phyloP scores from a whole-genome alignment of 2,329 filamentous ascomycete genomes.

The Helotiales sp. region DNA sequence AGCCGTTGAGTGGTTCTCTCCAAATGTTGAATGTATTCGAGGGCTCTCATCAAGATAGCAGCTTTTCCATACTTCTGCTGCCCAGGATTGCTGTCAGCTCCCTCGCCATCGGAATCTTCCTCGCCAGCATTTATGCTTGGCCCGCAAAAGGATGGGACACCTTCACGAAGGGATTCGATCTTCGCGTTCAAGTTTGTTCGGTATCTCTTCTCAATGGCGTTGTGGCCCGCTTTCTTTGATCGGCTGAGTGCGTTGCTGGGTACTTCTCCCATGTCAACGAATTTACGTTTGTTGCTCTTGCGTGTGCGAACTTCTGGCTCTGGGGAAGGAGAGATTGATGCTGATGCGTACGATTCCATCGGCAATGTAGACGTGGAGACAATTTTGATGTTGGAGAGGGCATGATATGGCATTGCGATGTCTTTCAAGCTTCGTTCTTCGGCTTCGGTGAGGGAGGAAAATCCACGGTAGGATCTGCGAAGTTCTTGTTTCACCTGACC shows the following conservation, averaged over 20 bases:
- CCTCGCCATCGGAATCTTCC: slow-evolving; percentile 19
- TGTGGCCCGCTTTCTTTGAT: slow-evolving; percentile 27
- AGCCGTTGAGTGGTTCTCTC: slow-evolving; percentile 29
- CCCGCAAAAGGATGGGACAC: slow-evolving; percentile 21
- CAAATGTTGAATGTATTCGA: slow-evolving; percentile 34
- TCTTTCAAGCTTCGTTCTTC: slow-evolving; percentile 22
- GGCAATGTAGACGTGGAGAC: slow-evolving; percentile 8
- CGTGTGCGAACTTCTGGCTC: slow-evolving; percentile 13
- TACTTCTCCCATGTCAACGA: slow-evolving; percentile 13
- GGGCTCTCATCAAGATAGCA: slow-evolving; percentile 31
- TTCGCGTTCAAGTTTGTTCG: slow-evolving; percentile 36
- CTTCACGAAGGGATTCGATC: slow-evolving; percentile 27
- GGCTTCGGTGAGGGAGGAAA: slow-evolving; percentile 23
- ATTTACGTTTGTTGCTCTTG: slow-evolving; percentile 28
- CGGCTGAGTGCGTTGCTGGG: slow-evolving; percentile 17
- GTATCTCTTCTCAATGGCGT: slow-evolving; percentile 31
- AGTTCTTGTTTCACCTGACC: slow-evolving; percentile 2
- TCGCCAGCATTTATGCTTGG: not conserved
- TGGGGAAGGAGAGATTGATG: slow-evolving; percentile 16
- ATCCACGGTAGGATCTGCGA: slow-evolving; percentile 14
- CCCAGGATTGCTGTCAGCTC: slow-evolving; percentile 15
- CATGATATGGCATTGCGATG: slow-evolving; percentile 28
- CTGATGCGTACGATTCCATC: slow-evolving; percentile 5
- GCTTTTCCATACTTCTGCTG: slow-evolving; percentile 34
- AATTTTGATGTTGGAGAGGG: slow-evolving; percentile 7